Base-by-base conservation (phyloP, 495 filamentous ascomycete species). In the Aspergillus ellipticus region DNA sequence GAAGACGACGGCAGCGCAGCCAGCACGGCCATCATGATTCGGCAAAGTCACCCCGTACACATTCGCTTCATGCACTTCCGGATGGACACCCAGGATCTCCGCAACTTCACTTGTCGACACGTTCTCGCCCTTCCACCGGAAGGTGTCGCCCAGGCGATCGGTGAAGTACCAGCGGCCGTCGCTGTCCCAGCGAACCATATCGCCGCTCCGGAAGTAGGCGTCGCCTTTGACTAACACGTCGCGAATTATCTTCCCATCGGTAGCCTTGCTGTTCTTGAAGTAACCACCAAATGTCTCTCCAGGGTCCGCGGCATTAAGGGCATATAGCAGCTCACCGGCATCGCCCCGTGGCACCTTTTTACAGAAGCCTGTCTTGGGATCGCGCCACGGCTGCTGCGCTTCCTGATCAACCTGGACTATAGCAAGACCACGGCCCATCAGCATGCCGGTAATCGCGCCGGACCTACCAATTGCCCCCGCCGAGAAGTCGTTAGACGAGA, bases 121-220 rank as follows among this genome's bases (percentile, higher is more conserved):
- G 53, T 97, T 97, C 72, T 97, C 93, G 42, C 84, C 85, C 76
- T 96, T 96, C 93, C 93, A 97, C 16, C 93, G 84, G 75, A 90
- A 97, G 0, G 93, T 97, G 63, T 97, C 93, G 49, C 93, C 93
- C 35, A 97, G 86, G 10, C 92, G 87, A 67, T 98, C 94, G 42
- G 83, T 81, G 70, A 97, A 97, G 70, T 80, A 96, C 75, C 86
- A 86, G 13, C 87, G 77, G 6, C 89, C 89, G 55, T 96, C 85
- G 0, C 52, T 52, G 56, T 91, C 88, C 71, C 79, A 82, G 33
- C 84, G 79, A 17, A 97, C 69, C 20, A 96, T 79, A 65, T 97
- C 93, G 6, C 93, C 93, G 0, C 88, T 87, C 0, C 92, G 84
- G 78, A 93, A 96, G 68, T 82, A 97, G 0, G 86, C 86, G 59